Base-by-base conservation (phyloP, 306 rosid genomes). In the Inga laurina region DNA sequence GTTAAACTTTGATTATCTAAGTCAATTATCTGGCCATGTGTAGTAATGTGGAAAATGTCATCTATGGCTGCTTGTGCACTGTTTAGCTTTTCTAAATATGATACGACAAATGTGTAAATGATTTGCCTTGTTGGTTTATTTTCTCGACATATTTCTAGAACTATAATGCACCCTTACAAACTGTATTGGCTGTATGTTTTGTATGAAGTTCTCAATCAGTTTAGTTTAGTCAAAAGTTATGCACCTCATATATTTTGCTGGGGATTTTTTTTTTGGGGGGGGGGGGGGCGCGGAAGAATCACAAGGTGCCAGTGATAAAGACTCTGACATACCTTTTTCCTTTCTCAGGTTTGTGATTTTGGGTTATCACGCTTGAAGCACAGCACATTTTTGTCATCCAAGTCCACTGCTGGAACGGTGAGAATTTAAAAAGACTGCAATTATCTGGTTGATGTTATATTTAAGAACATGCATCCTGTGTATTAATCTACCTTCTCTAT, bases 301-400 rank as follows among this genome's bases (percentile, higher is more conserved):
- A 39, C 39, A 14, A 41, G 16, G 30, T 8, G 54, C 46, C 10
- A n/a, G 24, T 71, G 52, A 71, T 19, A 12, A 45, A 49, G 15
- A 27, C 10, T 35, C 22, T 46, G 27, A 48, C 24, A 27, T 24
- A 14, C 15, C 59, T 37, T 24, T 72, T 72, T 27, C n/a, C 39
- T 32, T 73, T 48, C 61, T 73, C 83, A 87, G 90, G 90, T 85
- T 21, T 87, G 90, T 76, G 90, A 87, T 82, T 87, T 87, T 32
- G 90, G 90, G 78, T 86, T 87, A 82, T 87, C 90, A 2, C 86
- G 90, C 34, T 77, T 87, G 68, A 87, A 87, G 83, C 88, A 87
- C 70, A 85, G 85, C 78, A 79, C 90, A 45, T 84, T 79, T 82
- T 84, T 87, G 72, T 76, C 82, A 35, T 84, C 88, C 22, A 79